Conservation (phyloP, 2,329 filamentous ascomycete species). For the Trichoderma harzianum region DNA sequence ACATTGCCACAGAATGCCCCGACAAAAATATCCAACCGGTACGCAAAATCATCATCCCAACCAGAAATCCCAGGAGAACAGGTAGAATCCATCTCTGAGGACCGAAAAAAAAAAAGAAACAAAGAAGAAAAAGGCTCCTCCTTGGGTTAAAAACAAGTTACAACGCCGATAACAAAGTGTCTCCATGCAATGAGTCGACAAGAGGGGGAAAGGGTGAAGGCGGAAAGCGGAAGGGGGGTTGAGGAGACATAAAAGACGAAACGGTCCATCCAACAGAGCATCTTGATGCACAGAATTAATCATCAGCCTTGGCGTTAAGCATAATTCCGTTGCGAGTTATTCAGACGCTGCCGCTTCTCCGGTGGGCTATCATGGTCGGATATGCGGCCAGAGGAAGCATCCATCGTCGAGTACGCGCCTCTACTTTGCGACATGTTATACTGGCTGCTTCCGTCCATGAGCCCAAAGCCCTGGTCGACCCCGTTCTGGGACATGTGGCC, state of each 20-base stretch:
- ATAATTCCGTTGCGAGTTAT: conserved; percentile 42
- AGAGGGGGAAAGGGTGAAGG: background rate
- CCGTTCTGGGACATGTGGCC: conserved; percentile 47
- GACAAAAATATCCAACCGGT: conserved; percentile 20
- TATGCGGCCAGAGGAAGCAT: conserved; percentile 32
- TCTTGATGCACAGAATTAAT: background rate
- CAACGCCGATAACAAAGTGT: conserved; percentile 13
- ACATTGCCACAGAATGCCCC: background rate
- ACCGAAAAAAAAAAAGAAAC: background rate
- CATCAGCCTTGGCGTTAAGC: conserved; percentile 28
- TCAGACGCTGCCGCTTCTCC: conserved; percentile 54
- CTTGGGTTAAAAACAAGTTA: conserved; percentile 10
- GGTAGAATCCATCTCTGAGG: background rate
- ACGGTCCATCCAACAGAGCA: background rate
- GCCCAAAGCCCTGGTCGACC: conserved; percentile 47
- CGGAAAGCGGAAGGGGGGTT: background rate
- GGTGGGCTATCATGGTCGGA: conserved; percentile 42
- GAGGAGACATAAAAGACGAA: background rate
- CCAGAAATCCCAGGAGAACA: background rate
- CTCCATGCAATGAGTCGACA: conserved; percentile 11
- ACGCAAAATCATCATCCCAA: conserved; percentile 5
- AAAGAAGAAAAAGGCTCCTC: conserved; percentile 3
- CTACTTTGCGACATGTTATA: conserved; percentile 28
- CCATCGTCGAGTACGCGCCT: conserved; percentile 23
- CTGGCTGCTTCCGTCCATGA: conserved; percentile 41